phyloP scores from a whole-genome alignment of 306 rosid genomes.

The Albizia julibrissin region DNA sequence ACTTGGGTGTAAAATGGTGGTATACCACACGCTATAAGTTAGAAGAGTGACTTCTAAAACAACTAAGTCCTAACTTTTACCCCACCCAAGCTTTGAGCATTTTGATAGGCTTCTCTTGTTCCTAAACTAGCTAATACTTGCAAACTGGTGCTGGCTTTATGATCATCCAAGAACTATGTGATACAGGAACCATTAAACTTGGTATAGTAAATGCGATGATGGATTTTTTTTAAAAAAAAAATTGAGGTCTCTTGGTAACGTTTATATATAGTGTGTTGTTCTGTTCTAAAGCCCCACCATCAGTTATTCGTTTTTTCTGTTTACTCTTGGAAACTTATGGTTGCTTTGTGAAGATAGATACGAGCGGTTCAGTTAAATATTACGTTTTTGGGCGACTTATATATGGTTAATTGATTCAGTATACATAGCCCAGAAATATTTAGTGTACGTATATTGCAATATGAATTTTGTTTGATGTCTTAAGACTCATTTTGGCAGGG shows the following conservation, averaged over 20 bases:
- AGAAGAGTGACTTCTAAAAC: not conserved
- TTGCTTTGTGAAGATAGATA: not conserved
- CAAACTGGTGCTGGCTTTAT: no score
- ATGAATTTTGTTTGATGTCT: not conserved
- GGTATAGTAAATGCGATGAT: no score
- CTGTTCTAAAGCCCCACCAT: not conserved
- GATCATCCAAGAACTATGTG: no score
- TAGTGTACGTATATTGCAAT: not conserved
- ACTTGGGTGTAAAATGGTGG: slow-evolving; percentile 21
- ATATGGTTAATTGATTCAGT: not conserved
- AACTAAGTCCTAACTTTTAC: slow-evolving; percentile 10
- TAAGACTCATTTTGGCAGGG: no score
- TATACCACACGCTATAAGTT: slow-evolving; percentile 33
- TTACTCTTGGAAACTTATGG: not conserved
- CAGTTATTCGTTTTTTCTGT: not conserved
- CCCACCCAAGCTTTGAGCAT: not conserved
- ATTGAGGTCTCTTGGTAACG: not conserved
- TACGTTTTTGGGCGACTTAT: not conserved
- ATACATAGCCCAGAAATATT: not conserved
- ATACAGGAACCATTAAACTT: no score
- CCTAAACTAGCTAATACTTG: not conserved
- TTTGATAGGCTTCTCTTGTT: not conserved
- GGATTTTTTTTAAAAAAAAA: no score
- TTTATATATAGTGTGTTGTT: not conserved
- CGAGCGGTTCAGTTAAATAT: not conserved